Evolutionary conservation across 331 rosid genomes (phyloP).

Genomic region (Quercus tomentella): DNA sequence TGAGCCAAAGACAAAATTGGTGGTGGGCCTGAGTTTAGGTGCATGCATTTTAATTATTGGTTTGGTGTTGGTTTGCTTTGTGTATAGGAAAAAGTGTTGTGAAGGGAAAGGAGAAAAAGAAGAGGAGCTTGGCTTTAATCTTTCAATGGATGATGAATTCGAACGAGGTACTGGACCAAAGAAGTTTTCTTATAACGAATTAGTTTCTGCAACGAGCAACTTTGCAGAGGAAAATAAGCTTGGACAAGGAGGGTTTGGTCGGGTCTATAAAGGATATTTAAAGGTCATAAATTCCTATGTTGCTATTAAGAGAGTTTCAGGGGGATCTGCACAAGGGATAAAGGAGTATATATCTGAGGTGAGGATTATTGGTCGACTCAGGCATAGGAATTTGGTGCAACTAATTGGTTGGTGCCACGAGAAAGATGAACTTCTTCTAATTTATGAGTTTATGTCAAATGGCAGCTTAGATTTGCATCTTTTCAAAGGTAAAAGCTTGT

Average conservation of each 20-base stretch:
- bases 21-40: slow-evolving; percentile 6
- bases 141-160: not conserved
- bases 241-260: slow-evolving; percentile 16
- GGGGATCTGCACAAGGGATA: not conserved
- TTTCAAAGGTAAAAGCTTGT: not conserved
- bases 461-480: slow-evolving; percentile 21
- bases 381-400: slow-evolving; percentile 16
- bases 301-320: not conserved
- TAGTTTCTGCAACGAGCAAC: not conserved
- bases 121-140: not conserved
- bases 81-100: not conserved
- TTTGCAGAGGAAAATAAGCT: not conserved
- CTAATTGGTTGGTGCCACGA: slow-evolving; percentile 20
- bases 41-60: not conserved
- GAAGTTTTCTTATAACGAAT: not conserved
- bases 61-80: not conserved
- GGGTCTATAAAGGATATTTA: slow-evolving; percentile 1
- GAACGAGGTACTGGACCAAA: not conserved
- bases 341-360: slow-evolving; percentile 11
- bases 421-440: not conserved
- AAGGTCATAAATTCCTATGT: not conserved
- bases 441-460: slow-evolving; percentile 7
- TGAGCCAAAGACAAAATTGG: not conserved
- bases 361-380: not conserved
- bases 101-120: not conserved